Conservation (phyloP, 129 eudicot species). For the Flaveria brownii region DNA sequence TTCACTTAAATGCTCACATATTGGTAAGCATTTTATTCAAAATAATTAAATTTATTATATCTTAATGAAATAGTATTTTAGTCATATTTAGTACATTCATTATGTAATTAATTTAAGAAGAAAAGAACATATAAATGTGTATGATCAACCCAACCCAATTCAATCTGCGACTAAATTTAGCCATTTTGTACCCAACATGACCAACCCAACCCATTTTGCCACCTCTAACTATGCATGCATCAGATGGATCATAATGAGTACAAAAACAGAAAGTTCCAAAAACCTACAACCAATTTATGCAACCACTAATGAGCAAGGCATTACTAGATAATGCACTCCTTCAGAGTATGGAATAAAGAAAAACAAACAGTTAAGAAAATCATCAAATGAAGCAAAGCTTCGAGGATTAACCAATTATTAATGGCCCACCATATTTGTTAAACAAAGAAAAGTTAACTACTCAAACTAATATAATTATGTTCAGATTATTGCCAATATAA, state of each 20-base stretch:
- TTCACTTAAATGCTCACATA: background rate
- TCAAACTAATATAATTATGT: background rate
- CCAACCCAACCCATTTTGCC: background rate
- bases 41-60: background rate
- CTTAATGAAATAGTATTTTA: background rate
- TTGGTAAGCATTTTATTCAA: background rate
- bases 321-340: background rate
- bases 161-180: background rate
- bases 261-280: background rate
- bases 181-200: background rate
- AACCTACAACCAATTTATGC: background rate
- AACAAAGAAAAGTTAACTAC: background rate
- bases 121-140: background rate
- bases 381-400: background rate
- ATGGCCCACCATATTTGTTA: background rate
- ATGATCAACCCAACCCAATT: background rate
- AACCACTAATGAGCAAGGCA: background rate
- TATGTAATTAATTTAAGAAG: background rate
- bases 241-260: background rate
- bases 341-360: constrained; percentile 15
- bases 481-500: background rate
- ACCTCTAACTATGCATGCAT: background rate
- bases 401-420: background rate
- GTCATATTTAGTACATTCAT: background rate
- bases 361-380: constrained; percentile 16